phyloP scores from a whole-genome alignment of 2,329 filamentous ascomycete genomes.

The Dactylellina sp. region DNA sequence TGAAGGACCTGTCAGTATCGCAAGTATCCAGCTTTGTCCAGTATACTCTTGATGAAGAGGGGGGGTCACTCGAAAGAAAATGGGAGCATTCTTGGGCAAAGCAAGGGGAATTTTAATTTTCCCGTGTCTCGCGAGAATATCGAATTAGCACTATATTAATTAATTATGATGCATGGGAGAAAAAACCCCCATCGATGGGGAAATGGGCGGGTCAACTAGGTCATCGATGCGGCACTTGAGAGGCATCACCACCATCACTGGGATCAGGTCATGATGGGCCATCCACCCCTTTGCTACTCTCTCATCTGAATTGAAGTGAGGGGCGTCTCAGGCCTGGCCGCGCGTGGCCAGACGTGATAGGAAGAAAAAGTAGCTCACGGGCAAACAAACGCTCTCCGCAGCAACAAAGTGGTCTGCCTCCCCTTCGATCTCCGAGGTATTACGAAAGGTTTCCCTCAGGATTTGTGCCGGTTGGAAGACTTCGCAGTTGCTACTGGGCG shows the following conservation, averaged over 20 bases:
- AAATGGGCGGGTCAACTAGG: slow-evolving; percentile 6
- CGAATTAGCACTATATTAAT: no score
- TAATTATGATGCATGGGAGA: no score
- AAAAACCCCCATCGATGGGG: background rate
- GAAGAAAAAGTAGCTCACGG: slow-evolving; percentile 24
- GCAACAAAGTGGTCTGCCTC: slow-evolving; percentile 33
- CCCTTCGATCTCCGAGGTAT: slow-evolving; percentile 16
- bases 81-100: slow-evolving; percentile 46
- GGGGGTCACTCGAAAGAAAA: slow-evolving; percentile 15
- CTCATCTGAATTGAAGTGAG: slow-evolving; percentile 48
- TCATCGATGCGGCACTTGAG: slow-evolving; percentile 47
- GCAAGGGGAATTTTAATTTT: slow-evolving; percentile 55
- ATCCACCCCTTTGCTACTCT: background rate
- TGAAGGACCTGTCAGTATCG: slow-evolving; percentile 21
- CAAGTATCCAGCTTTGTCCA: slow-evolving; percentile 22
- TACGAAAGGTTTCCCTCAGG: slow-evolving; percentile 1
- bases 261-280: background rate
- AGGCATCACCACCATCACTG: slow-evolving; percentile 42
- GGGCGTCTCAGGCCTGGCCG: slow-evolving; percentile 36
- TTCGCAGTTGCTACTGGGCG: slow-evolving; percentile 8
- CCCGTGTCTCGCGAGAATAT: no score
- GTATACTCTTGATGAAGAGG: slow-evolving; percentile 23
- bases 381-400: slow-evolving; percentile 10
- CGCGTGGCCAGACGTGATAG: slow-evolving; percentile 43
- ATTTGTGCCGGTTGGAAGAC: slow-evolving; percentile 42